These are phyloP conservation scores for Pleurotus platypus DNA, from an alignment of 768 basidiomycete species.

Conservation along the genomic window DNA sequence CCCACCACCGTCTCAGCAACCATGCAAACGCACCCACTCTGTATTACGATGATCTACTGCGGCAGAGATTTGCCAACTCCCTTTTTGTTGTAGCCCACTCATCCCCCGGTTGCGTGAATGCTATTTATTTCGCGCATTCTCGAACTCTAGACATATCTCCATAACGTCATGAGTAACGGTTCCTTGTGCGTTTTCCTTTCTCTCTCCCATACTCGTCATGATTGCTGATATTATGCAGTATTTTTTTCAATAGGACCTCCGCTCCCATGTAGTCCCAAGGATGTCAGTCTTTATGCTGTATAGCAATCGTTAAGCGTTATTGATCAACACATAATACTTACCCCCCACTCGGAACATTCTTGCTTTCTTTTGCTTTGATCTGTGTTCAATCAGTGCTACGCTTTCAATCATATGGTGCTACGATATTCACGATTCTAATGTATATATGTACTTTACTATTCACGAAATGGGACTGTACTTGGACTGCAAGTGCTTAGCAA, in stretches of 20 bases:
- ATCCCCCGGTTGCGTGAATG: too few species aligned
- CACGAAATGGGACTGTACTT: neutral
- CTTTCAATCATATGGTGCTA: neutral
- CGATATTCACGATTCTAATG: neutral
- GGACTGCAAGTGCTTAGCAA: too few species aligned
- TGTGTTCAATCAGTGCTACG: neutral
- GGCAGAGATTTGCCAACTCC: too few species aligned
- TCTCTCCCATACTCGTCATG: neutral
- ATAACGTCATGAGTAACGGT: neutral
- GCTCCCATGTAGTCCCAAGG: neutral
- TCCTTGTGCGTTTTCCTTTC: neutral
- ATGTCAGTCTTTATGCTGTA: neutral
- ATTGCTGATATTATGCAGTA: neutral
- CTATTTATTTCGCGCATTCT: too few species aligned
- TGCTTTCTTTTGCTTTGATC: neutral
- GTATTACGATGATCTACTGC: too few species aligned
- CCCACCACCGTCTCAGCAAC: too few species aligned
- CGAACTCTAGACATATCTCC: neutral
- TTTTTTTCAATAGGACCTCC: constrained; percentile 1
- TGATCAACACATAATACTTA: neutral
- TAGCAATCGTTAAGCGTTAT: neutral
- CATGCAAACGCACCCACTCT: too few species aligned
- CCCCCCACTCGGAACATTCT: neutral
- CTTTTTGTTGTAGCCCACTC: too few species aligned
- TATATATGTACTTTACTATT: neutral